phyloP scores from a whole-genome alignment of 495 filamentous ascomycete genomes.

The Penicillium argentinense region DNA sequence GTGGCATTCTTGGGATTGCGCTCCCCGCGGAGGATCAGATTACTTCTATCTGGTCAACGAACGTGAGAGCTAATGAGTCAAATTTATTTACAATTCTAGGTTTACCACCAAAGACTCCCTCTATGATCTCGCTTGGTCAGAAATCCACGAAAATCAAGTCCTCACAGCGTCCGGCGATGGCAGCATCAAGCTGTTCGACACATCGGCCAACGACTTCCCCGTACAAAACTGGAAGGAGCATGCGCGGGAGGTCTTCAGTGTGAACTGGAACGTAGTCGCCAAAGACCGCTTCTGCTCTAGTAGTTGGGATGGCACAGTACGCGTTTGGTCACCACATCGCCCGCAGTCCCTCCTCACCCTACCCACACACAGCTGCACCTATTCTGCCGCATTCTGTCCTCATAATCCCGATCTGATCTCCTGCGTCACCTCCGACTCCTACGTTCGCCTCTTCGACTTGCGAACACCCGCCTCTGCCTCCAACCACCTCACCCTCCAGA shows the following conservation, averaged over 20 bases:
- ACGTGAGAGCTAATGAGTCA: too few species aligned
- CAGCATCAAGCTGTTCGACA: conserved; percentile 91
- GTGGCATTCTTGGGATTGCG: background rate
- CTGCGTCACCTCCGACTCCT: conserved; percentile 79
- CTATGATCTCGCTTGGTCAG: conserved; percentile 92
- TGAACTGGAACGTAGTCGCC: conserved; percentile 86
- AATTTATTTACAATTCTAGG: conserved; percentile 34
- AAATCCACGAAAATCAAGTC: conserved; percentile 89
- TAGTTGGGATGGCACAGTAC: conserved; percentile 93
- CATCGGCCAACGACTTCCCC: conserved; percentile 73
- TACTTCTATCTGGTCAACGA: background rate
- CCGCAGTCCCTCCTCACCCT: conserved; percentile 74
- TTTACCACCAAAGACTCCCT: conserved; percentile 97
- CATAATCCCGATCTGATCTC: conserved; percentile 76
- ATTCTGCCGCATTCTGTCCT: conserved; percentile 79
- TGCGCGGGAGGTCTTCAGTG: conserved; percentile 84
- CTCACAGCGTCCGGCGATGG: conserved; percentile 87
- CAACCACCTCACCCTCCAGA: conserved; percentile 75
- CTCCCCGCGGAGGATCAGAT: conserved; percentile 1
- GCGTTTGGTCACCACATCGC: conserved; percentile 82
- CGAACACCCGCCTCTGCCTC: conserved; percentile 75
- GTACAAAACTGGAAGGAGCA: conserved; percentile 89
- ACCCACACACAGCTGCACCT: conserved; percentile 88
- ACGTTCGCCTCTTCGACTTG: conserved; percentile 86
- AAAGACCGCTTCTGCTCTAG: conserved; percentile 86